Base-by-base conservation (phyloP, 352 stramenopile species). In the Pythium folliculosum region DNA sequence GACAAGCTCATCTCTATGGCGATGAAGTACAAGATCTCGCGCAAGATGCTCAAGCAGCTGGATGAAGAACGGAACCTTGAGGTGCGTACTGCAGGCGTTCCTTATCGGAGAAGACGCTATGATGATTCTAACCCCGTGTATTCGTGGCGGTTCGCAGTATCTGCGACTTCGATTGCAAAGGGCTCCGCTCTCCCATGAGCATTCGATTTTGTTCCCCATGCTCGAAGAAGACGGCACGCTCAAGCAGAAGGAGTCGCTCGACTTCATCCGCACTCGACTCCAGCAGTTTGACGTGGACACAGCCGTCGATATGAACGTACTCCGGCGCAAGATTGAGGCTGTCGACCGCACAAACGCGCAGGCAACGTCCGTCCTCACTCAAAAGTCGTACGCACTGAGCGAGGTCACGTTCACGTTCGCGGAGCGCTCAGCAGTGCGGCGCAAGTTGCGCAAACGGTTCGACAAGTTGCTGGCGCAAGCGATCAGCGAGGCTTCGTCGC, bases 291-390 rank as follows among this genome's bases (percentile, higher is more conserved):
- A 95, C 55, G 71, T 63, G 0, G 76, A 86, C 54, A 76, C 92
- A n/a, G 82, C 84, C n/a, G 82, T 72, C 50, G 87, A 95, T 51
- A 90, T 82, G 5, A 70, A 74, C 25, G 77, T 90, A 4, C 66
- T 95, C 16, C 87, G 88, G 22, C 71, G 78, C 1, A 95, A 95
- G 66, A 93, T 93, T 59, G 87, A 94, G 47, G 65, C 54, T n/a
- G 79, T 84, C 2, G 82, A 94, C 63, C 82, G 77, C 40, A 76
- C 72, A 1, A 76, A 90, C 27, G 86, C 79, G 1, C 63, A 79
- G 23, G 80, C 83, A 1, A 82, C 86, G 21, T 80, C 76, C 3
- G 49, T 81, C 22, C 74, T 89, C 22, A 79, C 86, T 25, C 71
- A 69, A 53, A 77, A 75, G 25, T 84, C 81, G n/a, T 90, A 91